Evolutionary conservation across 495 filamentous ascomycete species (phyloP).

Genomic region (Penicillium salamii): DNA sequence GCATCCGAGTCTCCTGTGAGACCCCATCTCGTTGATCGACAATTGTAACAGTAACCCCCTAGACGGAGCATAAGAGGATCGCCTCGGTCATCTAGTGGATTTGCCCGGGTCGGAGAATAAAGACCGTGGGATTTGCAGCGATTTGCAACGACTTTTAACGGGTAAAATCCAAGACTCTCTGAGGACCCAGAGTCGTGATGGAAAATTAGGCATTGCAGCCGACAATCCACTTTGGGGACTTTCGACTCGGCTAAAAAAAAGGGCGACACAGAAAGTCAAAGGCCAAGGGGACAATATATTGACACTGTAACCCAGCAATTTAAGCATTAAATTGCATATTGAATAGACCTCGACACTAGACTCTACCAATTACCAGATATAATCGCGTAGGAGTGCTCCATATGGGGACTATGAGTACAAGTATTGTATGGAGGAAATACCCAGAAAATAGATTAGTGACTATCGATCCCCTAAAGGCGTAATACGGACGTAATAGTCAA

Average conservation of each 20-base stretch:
- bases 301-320: too few species aligned
- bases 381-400: too few species aligned
- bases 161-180: too few species aligned
- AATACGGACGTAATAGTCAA: too few species aligned
- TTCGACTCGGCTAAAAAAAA: not conserved
- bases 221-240: not conserved
- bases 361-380: too few species aligned
- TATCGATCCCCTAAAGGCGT: too few species aligned
- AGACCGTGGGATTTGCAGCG: slow-evolving; percentile 2
- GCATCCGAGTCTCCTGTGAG: slow-evolving; percentile 24
- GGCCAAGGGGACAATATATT: not conserved
- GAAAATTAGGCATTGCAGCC: not conserved
- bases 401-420: too few species aligned
- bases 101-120: slow-evolving; percentile 23
- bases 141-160: too few species aligned
- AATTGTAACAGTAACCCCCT: slow-evolving; percentile 30
- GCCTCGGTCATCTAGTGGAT: slow-evolving; percentile 10
- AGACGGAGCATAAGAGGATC: slow-evolving; percentile 26
- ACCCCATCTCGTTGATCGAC: slow-evolving; percentile 13
- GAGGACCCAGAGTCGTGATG: not conserved
- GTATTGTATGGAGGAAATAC: too few species aligned
- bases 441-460: too few species aligned
- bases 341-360: too few species aligned
- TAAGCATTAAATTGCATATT: too few species aligned
- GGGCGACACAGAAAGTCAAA: not conserved